A percentile compares a stretch with the other conserved stretches of the same genome.
Conservation (phyloP, 73 alveolate genomes). For the Paramecium primaurelia region DNA sequence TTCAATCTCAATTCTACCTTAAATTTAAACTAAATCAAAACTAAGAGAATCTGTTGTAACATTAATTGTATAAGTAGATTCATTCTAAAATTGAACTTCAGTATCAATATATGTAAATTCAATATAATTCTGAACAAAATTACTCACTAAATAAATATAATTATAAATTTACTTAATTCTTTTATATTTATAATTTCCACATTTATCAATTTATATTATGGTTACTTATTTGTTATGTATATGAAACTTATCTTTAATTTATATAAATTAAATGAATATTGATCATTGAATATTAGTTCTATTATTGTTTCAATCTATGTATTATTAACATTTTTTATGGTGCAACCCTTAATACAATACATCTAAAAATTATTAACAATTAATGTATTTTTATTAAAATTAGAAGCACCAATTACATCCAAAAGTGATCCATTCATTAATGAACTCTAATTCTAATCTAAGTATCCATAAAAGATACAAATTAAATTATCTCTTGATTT, state of each 20-base stretch:
- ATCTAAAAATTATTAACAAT: slow-evolving; percentile 17
- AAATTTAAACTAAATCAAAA: neutral
- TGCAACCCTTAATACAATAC: neutral
- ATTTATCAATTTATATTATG: neutral
- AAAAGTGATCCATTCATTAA: neutral
- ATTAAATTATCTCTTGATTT: neutral
- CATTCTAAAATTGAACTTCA: neutral
- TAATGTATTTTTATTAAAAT: neutral
- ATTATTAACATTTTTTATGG: neutral
- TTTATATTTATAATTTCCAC: neutral
- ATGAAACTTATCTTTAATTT: neutral
- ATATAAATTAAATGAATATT: neutral
- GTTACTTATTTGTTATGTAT: neutral
- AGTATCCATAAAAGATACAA: neutral
- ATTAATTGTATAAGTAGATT: neutral
- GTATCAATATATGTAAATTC: slow-evolving; percentile 35
- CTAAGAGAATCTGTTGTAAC: slow-evolving; percentile 28
- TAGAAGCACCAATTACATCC: neutral
- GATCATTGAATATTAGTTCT: slow-evolving; percentile 1
- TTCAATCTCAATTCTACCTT: neutral
- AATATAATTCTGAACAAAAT: neutral
- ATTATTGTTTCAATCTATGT: neutral
- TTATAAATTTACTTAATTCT: neutral
- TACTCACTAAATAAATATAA: neutral
- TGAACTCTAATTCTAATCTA: neutral